Base-by-base conservation (phyloP, 306 rosid species). In the Elaeagnus macrophylla region DNA sequence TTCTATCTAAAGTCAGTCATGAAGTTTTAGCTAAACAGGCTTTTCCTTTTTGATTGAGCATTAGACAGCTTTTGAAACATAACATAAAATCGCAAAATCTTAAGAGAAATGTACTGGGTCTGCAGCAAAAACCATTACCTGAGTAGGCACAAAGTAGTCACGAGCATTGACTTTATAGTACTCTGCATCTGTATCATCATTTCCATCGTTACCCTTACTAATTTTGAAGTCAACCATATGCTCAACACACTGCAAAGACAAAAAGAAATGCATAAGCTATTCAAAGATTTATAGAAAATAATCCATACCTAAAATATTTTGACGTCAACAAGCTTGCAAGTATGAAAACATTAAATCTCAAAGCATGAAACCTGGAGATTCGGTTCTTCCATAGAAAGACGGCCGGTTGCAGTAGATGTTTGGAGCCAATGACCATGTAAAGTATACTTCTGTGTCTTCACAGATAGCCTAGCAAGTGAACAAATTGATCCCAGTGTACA, bases 321-420 rank as follows among this genome's bases (percentile, higher is more conserved):
- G 35, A 51, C 36, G 54, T 39, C 19, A 44, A 18, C 15, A 35
- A 54, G 11, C 45, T 67, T 3, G 6, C 16, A 60, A 65, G 37
- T 20, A 38, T 8, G 62, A 38, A 47, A 64, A 3, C 47, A 47
- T 12, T 16, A 66, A 39, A 51, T 39, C 48, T 67, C 14, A 25
- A 18, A 36, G 3, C 8, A 54, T 51, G 17, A 18, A 64, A 91
- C 97, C 95, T 91, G 97, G 71, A 86, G 97, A 72, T 91, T 91
- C 55, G 97, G 97, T 62, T 86, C 97, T 76, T 91, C 97, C 81
- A 86, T 91, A 63, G 97, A 91, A 72, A 86, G 96, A 66, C 97
- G 82, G 58, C 97, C 97, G 62, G 97, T 91, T 60, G 97, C 96
- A 7, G 97, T 91, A 18, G 95, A 86, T 56, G 93, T 86, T 71